Evolutionary conservation across 2,329 filamentous ascomycete species (phyloP).

Genomic region (Penicillium polonicum): DNA sequence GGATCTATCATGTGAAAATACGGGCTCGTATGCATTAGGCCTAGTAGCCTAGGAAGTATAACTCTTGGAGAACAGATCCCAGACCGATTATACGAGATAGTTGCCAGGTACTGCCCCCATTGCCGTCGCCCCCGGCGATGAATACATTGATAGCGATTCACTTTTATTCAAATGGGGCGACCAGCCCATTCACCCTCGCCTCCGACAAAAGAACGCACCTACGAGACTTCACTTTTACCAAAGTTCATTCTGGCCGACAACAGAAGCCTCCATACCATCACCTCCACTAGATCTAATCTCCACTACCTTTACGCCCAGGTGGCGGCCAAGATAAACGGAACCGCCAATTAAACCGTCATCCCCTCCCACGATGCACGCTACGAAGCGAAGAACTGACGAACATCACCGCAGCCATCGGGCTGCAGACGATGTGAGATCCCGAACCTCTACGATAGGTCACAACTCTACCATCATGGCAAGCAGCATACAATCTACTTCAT

Average conservation of each 20-base stretch:
- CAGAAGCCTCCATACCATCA: neutral
- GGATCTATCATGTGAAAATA: neutral
- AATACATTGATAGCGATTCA: neutral
- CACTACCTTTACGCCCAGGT: neutral
- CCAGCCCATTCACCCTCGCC: neutral
- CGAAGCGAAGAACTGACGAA: too few relatives aligned
- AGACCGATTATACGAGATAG: neutral
- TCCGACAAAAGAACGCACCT: neutral
- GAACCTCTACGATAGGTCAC: neutral
- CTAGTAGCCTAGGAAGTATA: neutral
- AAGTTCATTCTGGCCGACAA: too few relatives aligned
- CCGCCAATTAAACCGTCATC: neutral
- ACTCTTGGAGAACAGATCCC: neutral
- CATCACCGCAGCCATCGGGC: too few relatives aligned
- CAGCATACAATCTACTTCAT: too few relatives aligned
- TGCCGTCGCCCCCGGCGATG: too few relatives aligned
- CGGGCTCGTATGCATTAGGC: neutral
- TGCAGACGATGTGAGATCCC: too few relatives aligned
- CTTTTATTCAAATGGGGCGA: too few relatives aligned
- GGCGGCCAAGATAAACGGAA: neutral
- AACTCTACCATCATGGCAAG: neutral
- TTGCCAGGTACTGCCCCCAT: too few relatives aligned
- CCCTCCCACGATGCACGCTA: neutral
- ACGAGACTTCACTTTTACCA: neutral
- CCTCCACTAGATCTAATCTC: too few relatives aligned